These are phyloP conservation scores for Ophiosphaerella narmari DNA, from an alignment of 2,329 filamentous ascomycete genomes.

Conservation along the genomic window DNA sequence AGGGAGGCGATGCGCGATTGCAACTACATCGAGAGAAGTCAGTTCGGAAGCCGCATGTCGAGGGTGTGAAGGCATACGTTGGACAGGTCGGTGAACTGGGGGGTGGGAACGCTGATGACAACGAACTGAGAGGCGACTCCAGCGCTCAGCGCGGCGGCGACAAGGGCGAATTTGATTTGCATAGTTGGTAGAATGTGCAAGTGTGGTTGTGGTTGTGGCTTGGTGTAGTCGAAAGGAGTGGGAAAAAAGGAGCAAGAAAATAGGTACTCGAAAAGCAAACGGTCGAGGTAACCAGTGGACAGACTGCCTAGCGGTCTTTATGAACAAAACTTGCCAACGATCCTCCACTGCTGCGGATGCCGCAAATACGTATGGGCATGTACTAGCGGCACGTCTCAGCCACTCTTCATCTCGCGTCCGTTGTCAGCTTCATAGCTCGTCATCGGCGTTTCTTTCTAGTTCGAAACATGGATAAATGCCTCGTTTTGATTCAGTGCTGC, in stretches of 20 bases:
- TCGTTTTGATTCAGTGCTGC: no score
- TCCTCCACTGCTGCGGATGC: not conserved
- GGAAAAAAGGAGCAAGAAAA: no score
- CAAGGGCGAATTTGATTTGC: constrained; percentile 23
- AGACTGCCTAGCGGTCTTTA: not conserved
- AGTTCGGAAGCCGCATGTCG: not conserved
- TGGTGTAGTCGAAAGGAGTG: not conserved
- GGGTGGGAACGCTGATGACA: constrained; percentile 23
- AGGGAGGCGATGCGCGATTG: constrained; percentile 16
- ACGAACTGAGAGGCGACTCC: constrained; percentile 25
- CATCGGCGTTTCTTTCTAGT: no score
- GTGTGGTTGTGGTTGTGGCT: not conserved
- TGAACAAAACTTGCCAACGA: not conserved
- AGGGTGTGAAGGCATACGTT: constrained; percentile 14
- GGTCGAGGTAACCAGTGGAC: no score
- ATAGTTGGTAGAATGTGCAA: constrained; percentile 9
- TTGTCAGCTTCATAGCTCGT: not conserved
- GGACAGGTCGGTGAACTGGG: constrained; percentile 17
- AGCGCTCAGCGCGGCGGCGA: constrained; percentile 22
- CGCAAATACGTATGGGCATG: not conserved
- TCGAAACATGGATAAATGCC: no score
- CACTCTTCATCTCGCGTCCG: constrained; percentile 3
- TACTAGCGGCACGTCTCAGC: constrained; percentile 2
- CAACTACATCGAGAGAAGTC: constrained; percentile 13
- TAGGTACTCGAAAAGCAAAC: no score